Percentiles rank a stretch among this genome's conserved stretches.
Evolutionary conservation across 2,329 filamentous ascomycete genomes (phyloP).

Genomic region (Colletotrichum tamarilloi): DNA sequence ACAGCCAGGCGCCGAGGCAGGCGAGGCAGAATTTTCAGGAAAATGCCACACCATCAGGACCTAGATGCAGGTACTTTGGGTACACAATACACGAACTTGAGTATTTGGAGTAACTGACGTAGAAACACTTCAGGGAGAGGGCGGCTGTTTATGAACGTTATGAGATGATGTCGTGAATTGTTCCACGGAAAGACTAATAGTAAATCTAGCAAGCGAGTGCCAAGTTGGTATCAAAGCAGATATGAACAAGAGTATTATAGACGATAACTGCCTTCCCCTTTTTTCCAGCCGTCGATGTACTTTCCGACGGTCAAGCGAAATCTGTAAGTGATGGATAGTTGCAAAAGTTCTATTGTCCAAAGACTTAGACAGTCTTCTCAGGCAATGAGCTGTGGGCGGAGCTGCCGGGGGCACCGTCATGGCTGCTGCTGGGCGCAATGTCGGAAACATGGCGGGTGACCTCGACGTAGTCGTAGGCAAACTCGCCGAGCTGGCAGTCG

Average conservation of each 20-base stretch:
- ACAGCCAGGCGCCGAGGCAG: neutral
- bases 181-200: neutral
- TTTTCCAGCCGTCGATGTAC: neutral
- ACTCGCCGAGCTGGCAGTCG: constrained; percentile 83
- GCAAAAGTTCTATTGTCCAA: neutral
- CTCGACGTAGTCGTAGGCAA: constrained; percentile 87
- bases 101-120: neutral
- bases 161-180: neutral
- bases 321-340: neutral
- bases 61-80: no score
- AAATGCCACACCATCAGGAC: no score
- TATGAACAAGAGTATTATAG: constrained; percentile 29
- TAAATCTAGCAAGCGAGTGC: constrained; percentile 27
- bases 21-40: neutral
- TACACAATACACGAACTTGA: no score
- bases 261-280: constrained; percentile 1
- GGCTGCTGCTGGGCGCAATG: constrained; percentile 28
- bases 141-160: neutral
- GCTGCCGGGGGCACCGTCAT: constrained; percentile 16
- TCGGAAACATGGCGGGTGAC: constrained; percentile 70
- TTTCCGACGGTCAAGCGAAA: neutral
- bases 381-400: constrained; percentile 36
- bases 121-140: neutral
- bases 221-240: constrained; percentile 30
- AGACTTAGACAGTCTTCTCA: constrained; percentile 33